phyloP scores from a whole-genome alignment of 176 grass and related monocot genomes.

The Oryza longistaminata region DNA sequence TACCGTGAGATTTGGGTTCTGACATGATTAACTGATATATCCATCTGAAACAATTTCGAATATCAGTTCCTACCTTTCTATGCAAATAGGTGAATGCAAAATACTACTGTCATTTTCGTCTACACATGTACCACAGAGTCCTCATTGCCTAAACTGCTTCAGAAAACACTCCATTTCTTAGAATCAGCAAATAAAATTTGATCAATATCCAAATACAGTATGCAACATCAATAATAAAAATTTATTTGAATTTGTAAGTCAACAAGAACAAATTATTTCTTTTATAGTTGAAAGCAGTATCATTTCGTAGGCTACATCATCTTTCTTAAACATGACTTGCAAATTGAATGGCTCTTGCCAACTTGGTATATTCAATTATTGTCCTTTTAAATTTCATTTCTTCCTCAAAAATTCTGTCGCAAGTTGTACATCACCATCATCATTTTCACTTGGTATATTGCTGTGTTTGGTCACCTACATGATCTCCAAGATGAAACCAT shows the following conservation, averaged over 20 bases:
- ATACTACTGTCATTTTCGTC: neutral
- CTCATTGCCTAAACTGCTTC: neutral
- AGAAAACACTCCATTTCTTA: neutral
- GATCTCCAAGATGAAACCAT: neutral
- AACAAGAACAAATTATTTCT: neutral
- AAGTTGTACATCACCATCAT: neutral
- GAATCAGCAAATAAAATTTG: neutral
- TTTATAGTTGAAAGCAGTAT: neutral
- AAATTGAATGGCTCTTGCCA: neutral
- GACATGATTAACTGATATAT: conserved; percentile 15
- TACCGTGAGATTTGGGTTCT: conserved; percentile 19
- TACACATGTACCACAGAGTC: neutral
- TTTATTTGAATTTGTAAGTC: neutral
- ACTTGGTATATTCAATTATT: neutral
- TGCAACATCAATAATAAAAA: neutral
- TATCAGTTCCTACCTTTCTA: neutral
- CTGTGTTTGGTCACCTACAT: neutral
- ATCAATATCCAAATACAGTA: neutral
- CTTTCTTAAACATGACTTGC: neutral
- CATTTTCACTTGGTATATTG: neutral
- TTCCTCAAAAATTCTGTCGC: neutral
- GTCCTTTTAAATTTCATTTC: neutral
- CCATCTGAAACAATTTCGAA: conserved; percentile 2
- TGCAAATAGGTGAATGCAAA: neutral
- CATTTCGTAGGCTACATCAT: neutral